A percentile compares a stretch with the other conserved stretches of the same genome.
Evolutionary conservation across 805 yeast genomes (phyloP).

Genomic region (Candida peoriensis): DNA sequence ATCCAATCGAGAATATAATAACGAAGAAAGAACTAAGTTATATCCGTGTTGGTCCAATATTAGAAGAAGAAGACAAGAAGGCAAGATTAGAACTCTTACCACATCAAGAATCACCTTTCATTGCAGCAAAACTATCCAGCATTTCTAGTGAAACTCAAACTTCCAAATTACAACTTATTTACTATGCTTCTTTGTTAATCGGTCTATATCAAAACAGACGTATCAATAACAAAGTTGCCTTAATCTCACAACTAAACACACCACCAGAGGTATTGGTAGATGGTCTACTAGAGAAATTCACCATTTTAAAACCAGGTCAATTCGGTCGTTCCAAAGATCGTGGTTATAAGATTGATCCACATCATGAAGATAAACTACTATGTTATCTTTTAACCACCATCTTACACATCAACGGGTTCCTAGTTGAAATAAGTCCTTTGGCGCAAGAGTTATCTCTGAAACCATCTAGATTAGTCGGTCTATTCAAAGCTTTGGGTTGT

Average conservation of each 20-base stretch:
- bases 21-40: conserved; percentile 58
- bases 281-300: conserved; percentile 65
- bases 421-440: conserved; percentile 71
- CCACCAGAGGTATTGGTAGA: conserved; percentile 74
- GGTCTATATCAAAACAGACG: conserved; percentile 79
- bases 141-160: conserved; percentile 40
- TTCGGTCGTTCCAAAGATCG: conserved; percentile 73
- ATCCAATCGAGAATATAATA: conserved; percentile 68
- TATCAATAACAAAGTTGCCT: conserved; percentile 48
- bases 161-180: conserved; percentile 62
- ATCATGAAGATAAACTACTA: conserved; percentile 78
- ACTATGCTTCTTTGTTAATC: conserved; percentile 71
- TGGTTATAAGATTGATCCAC: conserved; percentile 81
- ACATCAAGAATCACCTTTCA: conserved; percentile 48
- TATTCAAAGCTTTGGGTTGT: conserved; percentile 83
- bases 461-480: conserved; percentile 61
- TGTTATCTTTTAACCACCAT: conserved; percentile 71
- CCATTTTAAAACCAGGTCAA: conserved; percentile 57
- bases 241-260: conserved; percentile 56
- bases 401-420: conserved; percentile 71
- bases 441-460: conserved; percentile 82
- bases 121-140: conserved; percentile 40
- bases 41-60: conserved; percentile 58
- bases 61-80: conserved; percentile 48
- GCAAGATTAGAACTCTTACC: conserved; percentile 59